Conservation (phyloP, 2,329 filamentous ascomycete species). For the Chrysosphaeria jannelii region DNA sequence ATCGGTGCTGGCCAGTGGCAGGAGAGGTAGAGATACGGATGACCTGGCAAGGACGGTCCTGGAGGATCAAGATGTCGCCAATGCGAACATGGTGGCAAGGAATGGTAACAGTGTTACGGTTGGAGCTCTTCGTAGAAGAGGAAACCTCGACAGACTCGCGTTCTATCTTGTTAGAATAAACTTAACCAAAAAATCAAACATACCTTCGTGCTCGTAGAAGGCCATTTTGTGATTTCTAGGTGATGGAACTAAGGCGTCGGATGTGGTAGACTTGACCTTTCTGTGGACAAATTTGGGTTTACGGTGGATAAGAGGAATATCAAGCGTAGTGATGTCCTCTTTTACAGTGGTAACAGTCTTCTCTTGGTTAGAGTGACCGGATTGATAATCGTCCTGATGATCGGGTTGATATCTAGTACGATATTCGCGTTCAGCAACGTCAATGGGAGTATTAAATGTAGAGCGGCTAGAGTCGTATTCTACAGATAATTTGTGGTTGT, state of each 20-base stretch:
- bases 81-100: constrained; percentile 99
- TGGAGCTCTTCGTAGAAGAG: no score
- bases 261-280: constrained; percentile 34
- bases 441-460: constrained; percentile 20
- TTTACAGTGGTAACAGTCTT: no score
- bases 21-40: constrained; percentile 97
- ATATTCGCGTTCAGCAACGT: constrained; percentile 35
- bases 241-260: constrained; percentile 16
- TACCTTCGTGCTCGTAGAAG: constrained; percentile 33
- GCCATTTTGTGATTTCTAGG: constrained; percentile 26
- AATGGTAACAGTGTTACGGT: constrained; percentile 81
- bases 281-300: constrained; percentile 23
- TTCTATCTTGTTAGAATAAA: no score
- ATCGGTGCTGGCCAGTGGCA: constrained; percentile 97
- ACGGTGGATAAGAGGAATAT: constrained; percentile 9
- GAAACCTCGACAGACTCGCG: no score
- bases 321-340: constrained; percentile 28
- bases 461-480: constrained; percentile 26
- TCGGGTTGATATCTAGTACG: constrained; percentile 27
- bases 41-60: constrained; percentile 97
- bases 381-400: no score
- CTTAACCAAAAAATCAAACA: constrained; percentile 8
- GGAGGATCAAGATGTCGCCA: constrained; percentile 93
- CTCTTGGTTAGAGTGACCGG: no score
- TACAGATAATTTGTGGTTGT: no score